These are phyloP conservation scores for Rutidosis leptorrhynchoides DNA, from an alignment of 129 eudicot genomes.

Conservation along the genomic window DNA sequence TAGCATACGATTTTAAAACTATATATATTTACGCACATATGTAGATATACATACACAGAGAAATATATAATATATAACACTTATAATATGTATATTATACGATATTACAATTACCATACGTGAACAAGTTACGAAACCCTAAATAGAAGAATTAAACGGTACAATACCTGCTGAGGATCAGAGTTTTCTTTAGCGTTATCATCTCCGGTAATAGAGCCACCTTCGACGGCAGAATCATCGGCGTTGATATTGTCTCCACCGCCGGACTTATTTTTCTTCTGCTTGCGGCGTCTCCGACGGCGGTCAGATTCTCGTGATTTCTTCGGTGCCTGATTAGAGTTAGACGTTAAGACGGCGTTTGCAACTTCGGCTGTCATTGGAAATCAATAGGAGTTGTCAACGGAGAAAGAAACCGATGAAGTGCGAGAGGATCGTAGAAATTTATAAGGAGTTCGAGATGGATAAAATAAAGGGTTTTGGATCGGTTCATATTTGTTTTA, in stretches of 20 bases:
- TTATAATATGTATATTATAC: no score
- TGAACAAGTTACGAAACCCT: slow-evolving; percentile 1
- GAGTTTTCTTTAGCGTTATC: slow-evolving; percentile 53
- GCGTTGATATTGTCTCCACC: slow-evolving; percentile 32
- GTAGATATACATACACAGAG: no score
- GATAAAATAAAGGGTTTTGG: no score
- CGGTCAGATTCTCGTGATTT: slow-evolving; percentile 73
- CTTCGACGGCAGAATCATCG: slow-evolving; percentile 28
- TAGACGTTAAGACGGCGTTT: slow-evolving; percentile 32
- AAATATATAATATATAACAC: no score
- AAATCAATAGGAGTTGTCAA: slow-evolving; percentile 11
- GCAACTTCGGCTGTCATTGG: slow-evolving; percentile 50
- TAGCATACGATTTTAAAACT: background rate
- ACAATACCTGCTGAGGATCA: slow-evolving; percentile 39
- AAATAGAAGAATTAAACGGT: background rate
- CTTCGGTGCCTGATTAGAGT: slow-evolving; percentile 34
- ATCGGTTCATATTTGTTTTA: no score
- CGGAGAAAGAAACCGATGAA: background rate
- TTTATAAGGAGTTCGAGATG: background rate
- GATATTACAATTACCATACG: background rate
- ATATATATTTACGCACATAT: no score
- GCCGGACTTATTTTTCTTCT: slow-evolving; percentile 66
- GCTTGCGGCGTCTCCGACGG: slow-evolving; percentile 89
- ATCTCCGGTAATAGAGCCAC: slow-evolving; percentile 32
- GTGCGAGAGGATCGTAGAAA: background rate